These are phyloP conservation scores for Penicillium sp. DNA, from an alignment of 2,329 filamentous ascomycete genomes.

Conservation along the genomic window DNA sequence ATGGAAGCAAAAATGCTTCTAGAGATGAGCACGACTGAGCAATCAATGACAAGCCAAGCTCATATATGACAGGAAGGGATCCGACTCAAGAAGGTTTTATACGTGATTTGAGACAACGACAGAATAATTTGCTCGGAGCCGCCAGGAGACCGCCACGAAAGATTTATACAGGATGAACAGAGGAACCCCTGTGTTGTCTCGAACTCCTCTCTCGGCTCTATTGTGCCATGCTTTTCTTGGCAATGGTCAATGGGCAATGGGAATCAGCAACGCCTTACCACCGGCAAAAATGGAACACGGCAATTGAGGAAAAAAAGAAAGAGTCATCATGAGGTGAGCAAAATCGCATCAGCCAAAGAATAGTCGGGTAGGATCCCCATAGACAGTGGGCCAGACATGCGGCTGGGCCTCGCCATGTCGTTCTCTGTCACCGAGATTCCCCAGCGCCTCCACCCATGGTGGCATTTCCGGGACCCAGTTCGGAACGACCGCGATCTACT, in stretches of 20 bases:
- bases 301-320: constrained; percentile 9
- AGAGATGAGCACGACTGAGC: constrained; percentile 8
- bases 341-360: constrained; percentile 15
- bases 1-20: not conserved
- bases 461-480: constrained; percentile 2
- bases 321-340: constrained; percentile 5
- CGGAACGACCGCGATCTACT: constrained; percentile 2
- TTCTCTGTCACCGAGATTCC: too few relatives aligned
- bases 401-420: constrained; percentile 15
- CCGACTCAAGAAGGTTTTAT: constrained; percentile 8
- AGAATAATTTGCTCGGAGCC: constrained; percentile 4
- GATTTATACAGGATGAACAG: constrained; percentile 17
- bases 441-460: constrained; percentile 9
- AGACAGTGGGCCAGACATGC: constrained; percentile 17
- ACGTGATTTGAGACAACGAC: constrained; percentile 12
- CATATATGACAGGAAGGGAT: constrained; percentile 5
- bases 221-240: constrained; percentile 10
- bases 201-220: constrained; percentile 7
- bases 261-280: constrained; percentile 6
- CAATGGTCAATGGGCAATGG: constrained; percentile 6
- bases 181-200: constrained; percentile 12
- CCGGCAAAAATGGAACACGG: constrained; percentile 18
- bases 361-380: constrained; percentile 15
- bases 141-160: constrained; percentile 5
- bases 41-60: not conserved